Percentiles rank a stretch among this genome's conserved stretches.
These are phyloP conservation scores for Trifolium subterraneum DNA, from an alignment of 306 rosid species.

Conservation along the genomic window DNA sequence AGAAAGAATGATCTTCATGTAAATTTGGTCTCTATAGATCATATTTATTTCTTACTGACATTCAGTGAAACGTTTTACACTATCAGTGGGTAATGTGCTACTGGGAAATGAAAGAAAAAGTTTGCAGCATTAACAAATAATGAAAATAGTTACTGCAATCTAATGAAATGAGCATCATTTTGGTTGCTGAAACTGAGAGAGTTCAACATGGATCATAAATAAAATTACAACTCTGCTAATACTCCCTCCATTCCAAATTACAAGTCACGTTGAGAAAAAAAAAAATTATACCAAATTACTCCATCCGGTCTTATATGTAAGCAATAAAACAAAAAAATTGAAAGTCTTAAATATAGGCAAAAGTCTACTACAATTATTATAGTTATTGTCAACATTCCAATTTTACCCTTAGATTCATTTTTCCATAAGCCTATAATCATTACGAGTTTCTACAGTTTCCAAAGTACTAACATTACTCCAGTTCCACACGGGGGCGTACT, in stretches of 20 bases:
- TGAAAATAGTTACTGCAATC: slow-evolving; percentile 24
- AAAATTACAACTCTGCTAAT: neutral
- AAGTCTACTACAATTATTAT: too few species aligned
- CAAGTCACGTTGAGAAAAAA: neutral
- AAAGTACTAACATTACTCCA: too few species aligned
- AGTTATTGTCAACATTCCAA: too few species aligned
- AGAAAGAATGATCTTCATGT: neutral
- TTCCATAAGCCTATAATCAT: too few species aligned
- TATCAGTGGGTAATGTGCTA: neutral
- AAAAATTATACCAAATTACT: slow-evolving; percentile 8
- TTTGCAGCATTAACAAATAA: neutral
- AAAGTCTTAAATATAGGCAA: too few species aligned
- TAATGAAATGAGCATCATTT: slow-evolving; percentile 16
- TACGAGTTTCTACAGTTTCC: too few species aligned
- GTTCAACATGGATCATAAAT: neutral
- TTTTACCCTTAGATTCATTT: too few species aligned
- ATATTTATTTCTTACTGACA: neutral
- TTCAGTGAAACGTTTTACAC: neutral
- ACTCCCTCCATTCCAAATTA: neutral
- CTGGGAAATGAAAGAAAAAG: neutral
- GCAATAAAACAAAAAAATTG: too few species aligned
- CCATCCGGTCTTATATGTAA: too few species aligned
- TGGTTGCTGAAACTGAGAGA: neutral
- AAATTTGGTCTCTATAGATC: neutral
- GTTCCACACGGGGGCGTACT: too few species aligned